Base-by-base conservation (phyloP, 2,329 filamentous ascomycete species). In the Fusarium mundagurra region DNA sequence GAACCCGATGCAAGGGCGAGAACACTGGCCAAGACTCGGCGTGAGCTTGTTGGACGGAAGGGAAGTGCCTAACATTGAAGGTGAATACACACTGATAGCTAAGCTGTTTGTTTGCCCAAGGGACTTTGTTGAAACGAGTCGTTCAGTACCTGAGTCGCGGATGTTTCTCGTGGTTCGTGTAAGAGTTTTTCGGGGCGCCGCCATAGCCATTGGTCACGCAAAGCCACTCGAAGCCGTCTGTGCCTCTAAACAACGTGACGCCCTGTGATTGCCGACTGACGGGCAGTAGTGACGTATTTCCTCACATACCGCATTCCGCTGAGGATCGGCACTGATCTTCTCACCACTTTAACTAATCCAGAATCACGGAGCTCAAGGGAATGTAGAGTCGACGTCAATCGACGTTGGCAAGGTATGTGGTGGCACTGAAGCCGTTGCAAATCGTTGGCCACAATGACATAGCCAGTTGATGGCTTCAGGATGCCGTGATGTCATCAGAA, bases 1-100 rank as follows among this genome's bases (percentile, higher is more conserved):
- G 66, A 70, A 70, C 67, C 60, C 51, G 60, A 43, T 38, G 17
- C n/a, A 44, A 29, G 43, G 41, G 22, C 27, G 39, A 61, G 53
- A 66, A 54, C 53, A 22, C 24, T 22, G 27, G 8, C 47, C 31
- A 47, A 53, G 39, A 18, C n/a, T 17, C 27, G 4, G 29, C n/a
- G 17, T 34, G 6, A 18, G 14, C 20, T 33, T 24, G 5, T 12
- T 22, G 24, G 17, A 17, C 6, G n/a, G 20, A 27, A 27, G 5
- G 34, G 17, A 43, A 22, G 16, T 12, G 14, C 2, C 12, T 27
- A 20, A 8, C 5, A 38, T 17, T 2, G 8, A 39, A 13, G 14
- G n/a, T 3, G 8, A 24, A n/a, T 36, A 20, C 6, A n/a, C 11
- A n/a, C 6, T 24, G 16, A 20, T 20, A 29, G 13, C 11, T 14